These are phyloP conservation scores for Aspergillus haitiensis DNA, from an alignment of 495 filamentous ascomycete genomes.

Conservation along the genomic window DNA sequence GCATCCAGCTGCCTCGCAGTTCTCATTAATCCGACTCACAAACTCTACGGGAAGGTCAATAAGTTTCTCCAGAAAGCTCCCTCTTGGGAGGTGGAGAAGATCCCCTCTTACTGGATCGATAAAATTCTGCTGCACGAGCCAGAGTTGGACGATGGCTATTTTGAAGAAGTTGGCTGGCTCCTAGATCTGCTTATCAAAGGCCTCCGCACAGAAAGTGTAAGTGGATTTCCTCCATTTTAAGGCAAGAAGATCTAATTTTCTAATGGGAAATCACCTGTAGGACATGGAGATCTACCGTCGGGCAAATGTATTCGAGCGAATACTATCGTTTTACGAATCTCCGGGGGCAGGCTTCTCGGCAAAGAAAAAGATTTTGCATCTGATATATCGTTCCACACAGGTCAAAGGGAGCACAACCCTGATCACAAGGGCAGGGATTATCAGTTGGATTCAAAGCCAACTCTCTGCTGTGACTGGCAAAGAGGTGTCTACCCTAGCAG, in stretches of 20 bases:
- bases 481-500: conserved; percentile 50
- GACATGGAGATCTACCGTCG: conserved; percentile 85
- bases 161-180: conserved; percentile 78
- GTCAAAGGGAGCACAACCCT: conserved; percentile 83
- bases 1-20: conserved; percentile 67
- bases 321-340: conserved; percentile 70
- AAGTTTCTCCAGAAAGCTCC: conserved; percentile 75
- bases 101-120: conserved; percentile 73
- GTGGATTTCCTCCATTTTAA: conserved; percentile 10
- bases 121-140: conserved; percentile 70
- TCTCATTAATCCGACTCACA: conserved; percentile 73
- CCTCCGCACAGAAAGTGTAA: conserved; percentile 57
- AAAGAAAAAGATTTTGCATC: conserved; percentile 66
- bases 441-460: conserved; percentile 75
- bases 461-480: conserved; percentile 46
- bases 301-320: conserved; percentile 73
- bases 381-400: conserved; percentile 69
- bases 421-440: conserved; percentile 76
- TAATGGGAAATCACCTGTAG: conserved; percentile 24
- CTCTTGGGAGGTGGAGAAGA: conserved; percentile 66
- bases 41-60: conserved; percentile 85
- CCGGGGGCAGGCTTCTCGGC: conserved; percentile 58
- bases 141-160: conserved; percentile 69
- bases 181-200: conserved; percentile 72
- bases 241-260: not conserved